A percentile compares a stretch with the other conserved stretches of the same genome.
Evolutionary conservation across 2,329 filamentous ascomycete species (phyloP).

Genomic region (Raffaelea ambrosiae): DNA sequence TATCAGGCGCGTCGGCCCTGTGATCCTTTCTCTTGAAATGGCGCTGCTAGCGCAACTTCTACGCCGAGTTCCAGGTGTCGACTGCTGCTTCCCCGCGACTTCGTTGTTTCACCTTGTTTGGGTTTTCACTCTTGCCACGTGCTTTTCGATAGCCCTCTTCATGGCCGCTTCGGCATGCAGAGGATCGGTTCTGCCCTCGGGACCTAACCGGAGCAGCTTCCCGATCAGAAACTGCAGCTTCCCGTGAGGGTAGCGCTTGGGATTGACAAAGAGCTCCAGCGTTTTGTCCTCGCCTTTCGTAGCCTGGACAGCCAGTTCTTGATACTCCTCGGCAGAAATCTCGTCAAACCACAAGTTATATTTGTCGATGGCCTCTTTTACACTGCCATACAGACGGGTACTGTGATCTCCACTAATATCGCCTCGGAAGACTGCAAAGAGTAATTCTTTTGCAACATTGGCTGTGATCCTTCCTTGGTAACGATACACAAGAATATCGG

Average conservation of each 20-base stretch:
- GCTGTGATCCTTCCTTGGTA: conserved; percentile 41
- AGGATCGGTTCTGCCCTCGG: conserved; percentile 47
- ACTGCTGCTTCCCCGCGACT: too few species aligned
- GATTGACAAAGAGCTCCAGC: conserved; percentile 34
- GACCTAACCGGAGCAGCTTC: conserved; percentile 46
- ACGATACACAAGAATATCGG: conserved; percentile 42
- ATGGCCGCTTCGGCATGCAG: conserved; percentile 39
- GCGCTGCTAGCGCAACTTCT: too few species aligned
- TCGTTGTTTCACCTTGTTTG: too few species aligned
- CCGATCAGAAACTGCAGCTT: conserved; percentile 55
- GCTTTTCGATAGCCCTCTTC: conserved; percentile 20
- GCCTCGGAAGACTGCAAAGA: conserved; percentile 42
- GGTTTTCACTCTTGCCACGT: conserved; percentile 2
- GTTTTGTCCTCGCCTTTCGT: conserved; percentile 38
- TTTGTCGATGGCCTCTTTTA: conserved; percentile 35
- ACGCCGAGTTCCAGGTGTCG: too few species aligned
- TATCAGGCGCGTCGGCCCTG: too few species aligned
- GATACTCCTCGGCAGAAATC: conserved; percentile 38
- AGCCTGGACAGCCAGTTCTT: conserved; percentile 32
- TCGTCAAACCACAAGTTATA: conserved; percentile 48
- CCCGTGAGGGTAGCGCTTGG: conserved; percentile 40
- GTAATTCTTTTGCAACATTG: conserved; percentile 49
- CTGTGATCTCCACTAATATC: conserved; percentile 21
- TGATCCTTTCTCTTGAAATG: too few species aligned
- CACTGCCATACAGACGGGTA: conserved; percentile 14